Conservation (phyloP, 352 stramenopile genomes). For the Globisporangium polare region DNA sequence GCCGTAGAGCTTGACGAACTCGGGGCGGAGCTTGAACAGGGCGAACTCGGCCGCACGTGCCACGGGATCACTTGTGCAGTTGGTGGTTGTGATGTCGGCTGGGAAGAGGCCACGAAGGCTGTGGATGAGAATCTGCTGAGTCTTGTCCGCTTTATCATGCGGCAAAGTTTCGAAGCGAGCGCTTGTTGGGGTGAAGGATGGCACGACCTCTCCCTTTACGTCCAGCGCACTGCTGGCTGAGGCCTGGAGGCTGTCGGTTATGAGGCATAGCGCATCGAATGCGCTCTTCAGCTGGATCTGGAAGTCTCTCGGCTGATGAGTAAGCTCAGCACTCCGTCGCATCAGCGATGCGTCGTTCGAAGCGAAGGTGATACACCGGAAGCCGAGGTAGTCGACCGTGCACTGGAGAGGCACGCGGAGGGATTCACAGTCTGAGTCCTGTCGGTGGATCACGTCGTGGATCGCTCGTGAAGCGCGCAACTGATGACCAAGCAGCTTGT, state of each 20-base stretch:
- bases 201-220: not conserved
- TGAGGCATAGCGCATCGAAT: conserved; percentile 28
- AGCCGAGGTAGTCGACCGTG: conserved; percentile 54
- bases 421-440: not conserved
- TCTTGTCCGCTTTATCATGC: not conserved
- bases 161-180: conserved; percentile 10
- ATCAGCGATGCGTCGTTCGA: conserved; percentile 3
- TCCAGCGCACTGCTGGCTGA: not conserved
- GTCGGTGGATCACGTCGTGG: conserved; percentile 21
- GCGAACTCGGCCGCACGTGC: conserved; percentile 10
- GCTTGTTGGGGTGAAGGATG: conserved; percentile 1
- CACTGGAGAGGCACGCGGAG: conserved; percentile 53
- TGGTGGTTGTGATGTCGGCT: conserved; percentile 18
- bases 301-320: not conserved
- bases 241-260: conserved; percentile 26
- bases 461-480: conserved; percentile 38
- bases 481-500: conserved; percentile 47
- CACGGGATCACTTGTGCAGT: conserved; percentile 14
- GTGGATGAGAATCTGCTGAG: conserved; percentile 17
- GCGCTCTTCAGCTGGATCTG: conserved; percentile 19
- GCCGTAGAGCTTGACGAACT: conserved; percentile 44
- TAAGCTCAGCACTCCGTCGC: not conserved
- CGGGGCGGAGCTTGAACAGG: conserved; percentile 39
- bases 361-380: conserved; percentile 44
- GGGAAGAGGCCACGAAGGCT: conserved; percentile 35